Conservation (phyloP, 768 basidiomycete species). For the Pseudohyphozyma bogoriensis region DNA sequence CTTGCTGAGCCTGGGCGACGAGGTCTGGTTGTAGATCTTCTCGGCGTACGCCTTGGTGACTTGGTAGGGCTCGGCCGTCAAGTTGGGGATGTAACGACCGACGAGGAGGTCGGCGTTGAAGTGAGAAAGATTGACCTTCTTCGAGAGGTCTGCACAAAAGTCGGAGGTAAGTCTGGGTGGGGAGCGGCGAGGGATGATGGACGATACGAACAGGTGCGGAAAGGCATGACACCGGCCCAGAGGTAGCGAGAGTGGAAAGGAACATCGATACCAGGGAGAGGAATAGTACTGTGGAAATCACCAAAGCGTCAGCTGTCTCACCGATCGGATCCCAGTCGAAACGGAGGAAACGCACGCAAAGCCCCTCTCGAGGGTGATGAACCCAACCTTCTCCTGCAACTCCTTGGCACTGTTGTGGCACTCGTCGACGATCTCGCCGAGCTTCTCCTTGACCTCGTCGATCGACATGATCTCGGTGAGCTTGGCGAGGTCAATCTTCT, state of each 20-base stretch:
- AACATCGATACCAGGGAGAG: slow-evolving; percentile 81
- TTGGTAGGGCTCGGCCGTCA: slow-evolving; percentile 78
- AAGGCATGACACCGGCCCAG: slow-evolving; percentile 55
- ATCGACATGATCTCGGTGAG: slow-evolving; percentile 76
- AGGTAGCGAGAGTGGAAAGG: slow-evolving; percentile 99
- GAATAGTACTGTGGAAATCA: slow-evolving; percentile 28
- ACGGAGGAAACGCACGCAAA: slow-evolving; percentile 59
- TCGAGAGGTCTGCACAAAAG: slow-evolving; percentile 63
- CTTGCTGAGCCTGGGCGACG: slow-evolving; percentile 86
- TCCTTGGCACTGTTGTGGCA: slow-evolving; percentile 66
- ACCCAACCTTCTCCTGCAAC: slow-evolving; percentile 62
- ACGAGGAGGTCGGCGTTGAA: slow-evolving; percentile 90
- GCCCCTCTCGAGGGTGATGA: slow-evolving; percentile 89
- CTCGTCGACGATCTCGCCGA: slow-evolving; percentile 77
- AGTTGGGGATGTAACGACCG: slow-evolving; percentile 93
- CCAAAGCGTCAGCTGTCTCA: background rate
- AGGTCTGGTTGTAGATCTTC: slow-evolving; percentile 91
- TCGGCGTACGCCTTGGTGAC: slow-evolving; percentile 80
- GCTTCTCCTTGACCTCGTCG: slow-evolving; percentile 93
- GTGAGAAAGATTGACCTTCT: slow-evolving; percentile 87
- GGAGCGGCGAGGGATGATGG: background rate
- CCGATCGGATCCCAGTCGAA: no score
- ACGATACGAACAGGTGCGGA: slow-evolving; percentile 9
- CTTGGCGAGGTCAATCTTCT: slow-evolving; percentile 64
- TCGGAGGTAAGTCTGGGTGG: background rate